Conservation (phyloP, 169 alveolate genomes). For the Eimeria maxima region DNA sequence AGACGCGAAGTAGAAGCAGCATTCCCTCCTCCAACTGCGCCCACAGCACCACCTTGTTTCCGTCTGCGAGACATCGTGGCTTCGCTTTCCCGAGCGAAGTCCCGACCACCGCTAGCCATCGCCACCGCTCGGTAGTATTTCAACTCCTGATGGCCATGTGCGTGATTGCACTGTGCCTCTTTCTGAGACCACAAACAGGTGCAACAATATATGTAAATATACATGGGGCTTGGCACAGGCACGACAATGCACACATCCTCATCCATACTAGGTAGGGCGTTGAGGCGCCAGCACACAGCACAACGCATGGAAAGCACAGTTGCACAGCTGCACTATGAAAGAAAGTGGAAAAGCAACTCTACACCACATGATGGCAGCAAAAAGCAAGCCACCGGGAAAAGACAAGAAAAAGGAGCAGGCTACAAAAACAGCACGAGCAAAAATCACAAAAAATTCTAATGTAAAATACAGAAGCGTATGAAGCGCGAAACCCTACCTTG, state of each 20-base stretch:
- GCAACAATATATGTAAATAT: background rate
- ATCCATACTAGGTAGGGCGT: no score
- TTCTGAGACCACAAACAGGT: background rate
- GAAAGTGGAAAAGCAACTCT: no score
- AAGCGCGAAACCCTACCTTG: constrained; percentile 41
- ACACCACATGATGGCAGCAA: no score
- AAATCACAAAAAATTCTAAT: background rate
- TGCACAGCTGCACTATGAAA: no score
- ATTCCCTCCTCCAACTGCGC: background rate
- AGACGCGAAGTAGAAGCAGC: background rate
- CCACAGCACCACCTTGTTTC: constrained; percentile 3
- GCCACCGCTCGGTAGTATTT: constrained; percentile 43
- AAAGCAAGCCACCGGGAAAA: background rate
- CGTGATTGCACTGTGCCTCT: constrained; percentile 71
- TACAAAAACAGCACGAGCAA: background rate
- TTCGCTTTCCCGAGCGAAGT: constrained; percentile 72
- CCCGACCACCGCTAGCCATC: constrained; percentile 64
- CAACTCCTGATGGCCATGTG: constrained; percentile 72
- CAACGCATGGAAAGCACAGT: no score
- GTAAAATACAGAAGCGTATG: background rate
- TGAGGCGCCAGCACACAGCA: no score
- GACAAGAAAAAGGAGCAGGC: background rate
- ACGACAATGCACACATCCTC: background rate
- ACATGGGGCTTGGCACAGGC: background rate
- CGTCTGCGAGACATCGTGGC: constrained; percentile 45